A percentile compares a stretch with the other conserved stretches of the same genome.
phyloP scores from a whole-genome alignment of 2,329 filamentous ascomycete species.

The Monosporascus sp. region DNA sequence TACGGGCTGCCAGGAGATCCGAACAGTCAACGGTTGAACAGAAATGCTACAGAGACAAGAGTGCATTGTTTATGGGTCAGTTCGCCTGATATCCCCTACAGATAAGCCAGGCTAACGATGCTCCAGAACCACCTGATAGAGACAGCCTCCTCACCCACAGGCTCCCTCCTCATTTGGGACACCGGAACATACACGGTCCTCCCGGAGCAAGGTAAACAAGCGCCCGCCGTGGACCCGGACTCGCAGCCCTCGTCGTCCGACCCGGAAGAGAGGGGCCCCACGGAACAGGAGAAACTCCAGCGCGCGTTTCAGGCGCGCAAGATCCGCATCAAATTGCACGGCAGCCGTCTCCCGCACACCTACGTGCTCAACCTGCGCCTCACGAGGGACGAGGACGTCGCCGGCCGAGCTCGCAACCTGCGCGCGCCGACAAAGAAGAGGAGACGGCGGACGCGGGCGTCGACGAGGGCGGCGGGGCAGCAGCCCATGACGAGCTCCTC shows the following conservation, averaged over 20 bases:
- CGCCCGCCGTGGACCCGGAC: slow-evolving; percentile 25
- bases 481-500: slow-evolving; percentile 2
- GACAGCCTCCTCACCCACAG: slow-evolving; percentile 47
- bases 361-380: slow-evolving; percentile 52
- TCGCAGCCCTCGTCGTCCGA: slow-evolving; percentile 26
- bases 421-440: slow-evolving; percentile 16
- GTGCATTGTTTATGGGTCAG: slow-evolving; percentile 55
- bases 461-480: slow-evolving; percentile 5
- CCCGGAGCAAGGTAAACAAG: slow-evolving; percentile 26
- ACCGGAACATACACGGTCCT: slow-evolving; percentile 54
- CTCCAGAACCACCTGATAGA: slow-evolving; percentile 56
- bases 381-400: slow-evolving; percentile 36
- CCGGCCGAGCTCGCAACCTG: slow-evolving; percentile 20
- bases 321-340: slow-evolving; percentile 50
- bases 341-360: slow-evolving; percentile 43
- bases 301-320: slow-evolving; percentile 49
- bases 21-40: slow-evolving; percentile 46
- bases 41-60: slow-evolving; percentile 57
- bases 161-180: slow-evolving; percentile 58
- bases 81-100: slow-evolving; percentile 1
- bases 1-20: slow-evolving; percentile 56
- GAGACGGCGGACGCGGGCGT: slow-evolving; percentile 19
- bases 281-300: slow-evolving; percentile 43
- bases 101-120: background rate
- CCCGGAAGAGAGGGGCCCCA: slow-evolving; percentile 20